A percentile compares a stretch with the other conserved stretches of the same genome.
Evolutionary conservation across 305 asterid species (phyloP).

Genomic region (Salvia sclarea): DNA sequence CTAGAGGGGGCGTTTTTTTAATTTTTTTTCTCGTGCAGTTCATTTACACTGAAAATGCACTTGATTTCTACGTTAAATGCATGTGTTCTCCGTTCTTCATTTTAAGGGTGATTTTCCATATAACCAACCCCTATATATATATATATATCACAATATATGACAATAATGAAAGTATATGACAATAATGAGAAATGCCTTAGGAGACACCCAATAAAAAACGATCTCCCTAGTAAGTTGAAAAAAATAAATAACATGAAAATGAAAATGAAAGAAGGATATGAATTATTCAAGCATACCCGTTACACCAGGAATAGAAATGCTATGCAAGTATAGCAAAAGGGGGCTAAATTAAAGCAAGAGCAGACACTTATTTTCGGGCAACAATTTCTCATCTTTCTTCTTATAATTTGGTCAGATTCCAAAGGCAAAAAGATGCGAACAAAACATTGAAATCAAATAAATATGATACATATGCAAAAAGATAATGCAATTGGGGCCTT

Average conservation of each 20-base stretch:
- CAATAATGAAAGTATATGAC: background rate
- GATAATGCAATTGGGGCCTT: background rate
- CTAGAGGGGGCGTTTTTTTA: too few relatives aligned
- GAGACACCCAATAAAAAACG: background rate
- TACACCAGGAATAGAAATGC: too few relatives aligned
- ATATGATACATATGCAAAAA: conserved; percentile 3
- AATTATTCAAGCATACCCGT: background rate
- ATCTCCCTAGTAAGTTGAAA: background rate
- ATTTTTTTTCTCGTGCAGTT: too few relatives aligned
- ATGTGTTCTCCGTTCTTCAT: too few relatives aligned
- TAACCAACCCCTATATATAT: too few relatives aligned
- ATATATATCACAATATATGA: too few relatives aligned
- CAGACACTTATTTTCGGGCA: background rate
- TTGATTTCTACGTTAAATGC: too few relatives aligned
- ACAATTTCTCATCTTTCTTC: conserved; percentile 19
- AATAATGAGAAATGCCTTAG: background rate
- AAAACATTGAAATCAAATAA: conserved; percentile 30
- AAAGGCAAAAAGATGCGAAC: conserved; percentile 28
- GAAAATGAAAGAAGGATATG: background rate
- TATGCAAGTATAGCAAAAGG: background rate
- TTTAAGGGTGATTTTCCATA: too few relatives aligned
- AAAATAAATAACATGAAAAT: too few relatives aligned
- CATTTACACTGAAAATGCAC: too few relatives aligned
- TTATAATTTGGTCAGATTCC: conserved; percentile 29
- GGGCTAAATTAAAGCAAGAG: background rate